Conservation (phyloP, 495 filamentous ascomycete genomes). For the Aspergillus bertholletiae region DNA sequence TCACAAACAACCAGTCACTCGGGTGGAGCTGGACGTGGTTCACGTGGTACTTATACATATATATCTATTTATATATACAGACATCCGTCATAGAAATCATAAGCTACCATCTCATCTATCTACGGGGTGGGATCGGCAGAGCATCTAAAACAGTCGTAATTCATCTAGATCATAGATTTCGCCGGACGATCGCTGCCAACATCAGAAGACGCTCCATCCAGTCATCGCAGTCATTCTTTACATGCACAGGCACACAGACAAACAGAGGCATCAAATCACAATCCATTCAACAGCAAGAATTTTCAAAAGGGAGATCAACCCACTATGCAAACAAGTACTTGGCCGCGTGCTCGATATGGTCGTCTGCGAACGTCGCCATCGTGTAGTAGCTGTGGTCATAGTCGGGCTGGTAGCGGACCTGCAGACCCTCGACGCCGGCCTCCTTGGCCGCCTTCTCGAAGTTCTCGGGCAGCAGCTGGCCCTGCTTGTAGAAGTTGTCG, state of each 20-base stretch:
- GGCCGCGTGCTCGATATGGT: slow-evolving; percentile 88
- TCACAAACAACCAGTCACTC: no score
- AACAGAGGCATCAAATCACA: not conserved
- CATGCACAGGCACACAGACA: not conserved
- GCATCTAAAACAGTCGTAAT: not conserved
- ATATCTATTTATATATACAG: no score
- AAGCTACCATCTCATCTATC: not conserved
- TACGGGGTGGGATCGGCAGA: not conserved
- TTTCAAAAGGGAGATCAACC: slow-evolving; percentile 20
- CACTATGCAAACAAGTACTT: slow-evolving; percentile 69
- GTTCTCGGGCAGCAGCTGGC: slow-evolving; percentile 91
- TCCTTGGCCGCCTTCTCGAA: slow-evolving; percentile 75
- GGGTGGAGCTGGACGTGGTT: no score
- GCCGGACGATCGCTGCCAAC: slow-evolving; percentile 8
- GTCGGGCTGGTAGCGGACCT: slow-evolving; percentile 79
- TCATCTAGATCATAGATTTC: slow-evolving; percentile 11
- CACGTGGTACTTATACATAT: no score
- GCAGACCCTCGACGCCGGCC: slow-evolving; percentile 60
- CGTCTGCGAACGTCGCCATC: slow-evolving; percentile 81
- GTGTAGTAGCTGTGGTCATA: slow-evolving; percentile 98
- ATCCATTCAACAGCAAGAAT: not conserved
- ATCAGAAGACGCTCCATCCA: slow-evolving; percentile 10
- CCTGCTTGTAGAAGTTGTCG: slow-evolving; percentile 93
- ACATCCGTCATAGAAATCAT: no score
- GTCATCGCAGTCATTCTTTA: not conserved